Conservation (phyloP, 176 grass and related monocot species). For the Cymbopogon citratus region DNA sequence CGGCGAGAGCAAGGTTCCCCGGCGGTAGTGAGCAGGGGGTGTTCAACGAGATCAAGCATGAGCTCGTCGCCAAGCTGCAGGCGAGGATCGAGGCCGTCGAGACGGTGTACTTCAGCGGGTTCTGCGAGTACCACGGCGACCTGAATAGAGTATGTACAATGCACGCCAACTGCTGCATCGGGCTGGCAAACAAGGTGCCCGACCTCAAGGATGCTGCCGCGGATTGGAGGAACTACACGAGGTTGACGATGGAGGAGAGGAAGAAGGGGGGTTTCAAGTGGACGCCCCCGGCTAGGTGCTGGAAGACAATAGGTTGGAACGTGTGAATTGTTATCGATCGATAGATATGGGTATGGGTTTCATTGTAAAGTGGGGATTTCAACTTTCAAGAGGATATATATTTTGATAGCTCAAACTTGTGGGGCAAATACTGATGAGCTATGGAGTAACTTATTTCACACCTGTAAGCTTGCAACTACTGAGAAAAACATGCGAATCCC, state of each 20-base stretch:
- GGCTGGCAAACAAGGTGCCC: slow-evolving; percentile 37
- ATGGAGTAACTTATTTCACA: too few relatives aligned
- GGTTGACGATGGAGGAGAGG: background rate
- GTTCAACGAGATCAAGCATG: slow-evolving; percentile 38
- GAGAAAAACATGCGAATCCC: too few relatives aligned
- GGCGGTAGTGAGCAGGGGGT: slow-evolving; percentile 35
- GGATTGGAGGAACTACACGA: slow-evolving; percentile 44
- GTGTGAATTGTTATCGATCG: background rate
- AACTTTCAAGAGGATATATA: too few relatives aligned
- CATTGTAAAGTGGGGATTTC: too few relatives aligned
- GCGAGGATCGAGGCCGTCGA: slow-evolving; percentile 34
- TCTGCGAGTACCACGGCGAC: slow-evolving; percentile 35
- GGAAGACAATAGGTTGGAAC: slow-evolving; percentile 6
- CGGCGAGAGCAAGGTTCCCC: slow-evolving; percentile 18
- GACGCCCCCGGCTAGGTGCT: slow-evolving; percentile 2
- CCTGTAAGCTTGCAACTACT: too few relatives aligned
- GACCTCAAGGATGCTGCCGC: slow-evolving; percentile 32
- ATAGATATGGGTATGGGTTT: too few relatives aligned
- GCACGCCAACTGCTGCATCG: slow-evolving; percentile 57
- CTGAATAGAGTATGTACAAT: slow-evolving; percentile 37
- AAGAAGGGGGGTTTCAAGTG: background rate
- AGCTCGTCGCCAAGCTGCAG: background rate
- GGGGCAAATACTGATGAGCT: too few relatives aligned
- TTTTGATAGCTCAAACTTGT: too few relatives aligned
- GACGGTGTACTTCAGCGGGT: slow-evolving; percentile 30